Evolutionary conservation across 176 grass and related monocot genomes (phyloP).

Genomic region (Cymbopogon citratus): DNA sequence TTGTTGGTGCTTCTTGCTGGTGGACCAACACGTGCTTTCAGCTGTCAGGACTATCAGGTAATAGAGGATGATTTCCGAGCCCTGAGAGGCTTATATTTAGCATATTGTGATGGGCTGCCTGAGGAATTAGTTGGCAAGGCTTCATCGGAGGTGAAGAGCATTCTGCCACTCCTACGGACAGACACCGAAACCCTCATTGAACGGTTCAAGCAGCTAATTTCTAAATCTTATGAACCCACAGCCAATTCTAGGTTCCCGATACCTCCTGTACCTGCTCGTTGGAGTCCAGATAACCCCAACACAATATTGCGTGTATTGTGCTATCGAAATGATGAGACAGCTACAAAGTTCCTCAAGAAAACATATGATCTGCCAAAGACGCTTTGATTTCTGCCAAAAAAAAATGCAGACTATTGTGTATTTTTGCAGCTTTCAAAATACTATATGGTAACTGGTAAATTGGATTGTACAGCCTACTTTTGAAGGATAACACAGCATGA

Average conservation of each 20-base stretch:
- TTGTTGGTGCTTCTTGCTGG: conserved; percentile 83
- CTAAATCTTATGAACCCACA: conserved; percentile 23
- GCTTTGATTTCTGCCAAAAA: conserved; percentile 31
- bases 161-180: conserved; percentile 57
- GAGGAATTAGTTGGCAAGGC: conserved; percentile 73
- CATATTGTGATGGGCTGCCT: conserved; percentile 56
- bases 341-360: conserved; percentile 83
- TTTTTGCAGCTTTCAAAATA: conserved; percentile 1
- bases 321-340: conserved; percentile 66
- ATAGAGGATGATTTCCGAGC: conserved; percentile 69
- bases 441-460: neutral
- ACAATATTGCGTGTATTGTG: conserved; percentile 82
- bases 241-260: conserved; percentile 40
- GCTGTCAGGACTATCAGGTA: conserved; percentile 45
- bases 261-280: conserved; percentile 62
- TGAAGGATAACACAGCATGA: neutral
- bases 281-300: conserved; percentile 75
- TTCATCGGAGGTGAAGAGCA: conserved; percentile 56
- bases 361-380: conserved; percentile 86
- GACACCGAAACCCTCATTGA: conserved; percentile 61
- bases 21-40: conserved; percentile 60
- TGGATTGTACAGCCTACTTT: neutral
- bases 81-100: conserved; percentile 62
- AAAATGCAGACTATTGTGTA: neutral
- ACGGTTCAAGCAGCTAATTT: conserved; percentile 52